Evolutionary conservation across 2,329 filamentous ascomycete species (phyloP).

Genomic region (Meredithiella fracta): DNA sequence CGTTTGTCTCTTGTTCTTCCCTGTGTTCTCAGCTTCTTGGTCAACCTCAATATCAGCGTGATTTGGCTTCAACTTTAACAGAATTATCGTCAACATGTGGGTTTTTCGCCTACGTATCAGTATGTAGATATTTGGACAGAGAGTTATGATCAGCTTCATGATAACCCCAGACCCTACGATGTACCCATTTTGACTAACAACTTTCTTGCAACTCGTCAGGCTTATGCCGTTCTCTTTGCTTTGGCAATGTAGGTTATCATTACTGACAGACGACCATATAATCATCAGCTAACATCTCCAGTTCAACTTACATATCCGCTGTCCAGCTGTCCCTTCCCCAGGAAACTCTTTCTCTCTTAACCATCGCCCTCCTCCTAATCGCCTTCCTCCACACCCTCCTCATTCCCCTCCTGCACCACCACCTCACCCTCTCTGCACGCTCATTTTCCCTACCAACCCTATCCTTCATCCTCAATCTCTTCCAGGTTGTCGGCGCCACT

Average conservation of each 20-base stretch:
- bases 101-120: not conserved
- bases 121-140: not conserved
- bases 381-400: not conserved
- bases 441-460: not conserved
- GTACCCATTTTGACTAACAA: not conserved
- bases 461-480: not conserved
- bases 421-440: not conserved
- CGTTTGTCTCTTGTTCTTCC: not conserved
- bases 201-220: too few species aligned
- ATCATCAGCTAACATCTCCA: not conserved
- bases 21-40: too few species aligned
- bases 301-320: not conserved
- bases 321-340: slow-evolving; percentile 8
- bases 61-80: not conserved
- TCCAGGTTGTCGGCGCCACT: slow-evolving; percentile 1
- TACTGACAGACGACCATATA: too few species aligned
- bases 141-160: too few species aligned
- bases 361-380: slow-evolving; percentile 1
- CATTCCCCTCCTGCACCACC: not conserved
- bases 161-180: too few species aligned
- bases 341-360: slow-evolving; percentile 5
- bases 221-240: too few species aligned
- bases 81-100: not conserved
- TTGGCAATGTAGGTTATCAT: too few species aligned
- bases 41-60: too few species aligned